Base-by-base conservation (phyloP, 192 early-diverging fungal genomes). In the Spizellomyces sp. region DNA sequence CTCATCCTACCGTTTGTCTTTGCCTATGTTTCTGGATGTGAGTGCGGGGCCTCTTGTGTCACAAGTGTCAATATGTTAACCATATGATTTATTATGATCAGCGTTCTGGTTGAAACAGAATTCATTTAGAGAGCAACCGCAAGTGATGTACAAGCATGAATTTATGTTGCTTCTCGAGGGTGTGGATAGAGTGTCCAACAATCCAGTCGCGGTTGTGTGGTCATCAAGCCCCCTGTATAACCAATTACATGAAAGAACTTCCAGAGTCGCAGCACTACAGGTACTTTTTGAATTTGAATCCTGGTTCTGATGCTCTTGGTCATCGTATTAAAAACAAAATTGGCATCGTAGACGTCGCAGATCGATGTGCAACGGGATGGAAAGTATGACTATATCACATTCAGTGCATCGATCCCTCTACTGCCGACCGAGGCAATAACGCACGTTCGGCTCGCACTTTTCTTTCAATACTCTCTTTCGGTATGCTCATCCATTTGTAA, bases 61-160 rank as follows among this genome's bases (percentile, higher is more conserved):
- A 36, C 27, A 36, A 36, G 27, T 45, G 19, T 43, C 50, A 42
- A 68, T 45, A 19, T 66, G 15, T 44, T 50, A 9, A 15, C 62
- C 6, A 22, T 22, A 50, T 45, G 54, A 47, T 5, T 22, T 5
- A 9, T 64, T 14, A 36, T 46, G 8, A 41, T 54, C 22, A 82
- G 80, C 77, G 47, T 79, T 82, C 71, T 79, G 77, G 77, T 45
- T 76, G 12, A 79, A 79, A 62, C 46, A 48, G 46, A 66, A 66
- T 44, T 64, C 74, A 22, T 79, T 79, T 59, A 10, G 42, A n/a
- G 67, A 72, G 43, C 80, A 79, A 66, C 80, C 80, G 6, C 64
- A 67, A 8, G 72, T 82, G 15, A 54, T 57, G 15, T 82, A 73
- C 48, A 73, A 64, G 50, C 55, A 77, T 36, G 54, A 73, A 6